Conservation (phyloP, 805 yeast species). For the Teunomyces stri region DNA sequence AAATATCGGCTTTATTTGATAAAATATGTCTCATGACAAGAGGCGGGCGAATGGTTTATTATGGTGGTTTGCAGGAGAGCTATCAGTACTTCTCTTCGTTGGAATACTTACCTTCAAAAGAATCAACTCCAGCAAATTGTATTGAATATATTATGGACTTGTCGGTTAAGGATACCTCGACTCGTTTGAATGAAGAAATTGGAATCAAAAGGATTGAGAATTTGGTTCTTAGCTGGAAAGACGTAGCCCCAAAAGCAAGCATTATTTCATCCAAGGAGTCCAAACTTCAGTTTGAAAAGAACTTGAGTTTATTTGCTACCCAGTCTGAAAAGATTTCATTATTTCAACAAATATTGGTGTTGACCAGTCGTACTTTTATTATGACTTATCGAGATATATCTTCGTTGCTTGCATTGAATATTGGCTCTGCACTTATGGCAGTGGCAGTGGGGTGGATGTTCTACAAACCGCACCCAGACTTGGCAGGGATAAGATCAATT, state of each 20-base stretch:
- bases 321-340: constrained; percentile 16
- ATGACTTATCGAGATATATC: constrained; percentile 17
- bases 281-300: constrained; percentile 3
- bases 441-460: constrained; percentile 23
- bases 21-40: constrained; percentile 23
- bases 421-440: constrained; percentile 18
- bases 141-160: constrained; percentile 13
- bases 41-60: constrained; percentile 25
- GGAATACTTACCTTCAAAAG: constrained; percentile 1
- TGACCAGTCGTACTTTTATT: constrained; percentile 18
- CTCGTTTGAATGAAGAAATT: constrained; percentile 8
- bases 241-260: not conserved
- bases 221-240: constrained; percentile 11
- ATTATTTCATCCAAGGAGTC: constrained; percentile 10
- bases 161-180: constrained; percentile 12
- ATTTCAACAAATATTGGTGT: constrained; percentile 15
- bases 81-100: constrained; percentile 13
- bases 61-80: constrained; percentile 17
- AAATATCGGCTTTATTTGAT: constrained; percentile 21
- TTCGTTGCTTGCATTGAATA: constrained; percentile 19
- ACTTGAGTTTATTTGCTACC: constrained; percentile 11
- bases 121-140: constrained; percentile 5
- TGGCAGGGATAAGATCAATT: constrained; percentile 23
- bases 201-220: constrained; percentile 9
- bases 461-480: constrained; percentile 16